Conservation (phyloP, 306 rosid species). For the Fragaria iinumae region DNA sequence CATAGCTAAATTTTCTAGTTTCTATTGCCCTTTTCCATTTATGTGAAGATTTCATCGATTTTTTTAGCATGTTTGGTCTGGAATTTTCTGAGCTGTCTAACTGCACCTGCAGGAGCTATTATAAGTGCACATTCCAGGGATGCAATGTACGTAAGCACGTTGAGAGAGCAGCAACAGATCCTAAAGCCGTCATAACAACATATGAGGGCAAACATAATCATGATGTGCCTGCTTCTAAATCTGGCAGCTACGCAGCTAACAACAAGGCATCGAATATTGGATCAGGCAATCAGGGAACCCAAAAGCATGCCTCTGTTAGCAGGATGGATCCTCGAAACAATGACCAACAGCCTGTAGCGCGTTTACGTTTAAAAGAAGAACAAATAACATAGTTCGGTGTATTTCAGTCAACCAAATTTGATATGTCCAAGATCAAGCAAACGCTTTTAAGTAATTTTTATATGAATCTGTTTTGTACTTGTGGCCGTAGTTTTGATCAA, state of each 20-base stretch:
- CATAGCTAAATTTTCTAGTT: background rate
- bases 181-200: slow-evolving; percentile 86
- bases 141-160: slow-evolving; percentile 88
- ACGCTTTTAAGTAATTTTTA: slow-evolving; percentile 25
- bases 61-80: background rate
- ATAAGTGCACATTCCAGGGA: slow-evolving; percentile 75
- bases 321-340: slow-evolving; percentile 34
- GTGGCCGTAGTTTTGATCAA: slow-evolving; percentile 46
- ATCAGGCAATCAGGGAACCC: slow-evolving; percentile 36
- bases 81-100: slow-evolving; percentile 19
- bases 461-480: slow-evolving; percentile 27
- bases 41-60: background rate
- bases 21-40: background rate
- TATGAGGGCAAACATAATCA: slow-evolving; percentile 91
- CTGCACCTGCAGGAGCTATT: slow-evolving; percentile 68
- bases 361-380: slow-evolving; percentile 68
- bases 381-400: slow-evolving; percentile 44
- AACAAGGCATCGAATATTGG: slow-evolving; percentile 38
- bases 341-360: slow-evolving; percentile 49
- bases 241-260: slow-evolving; percentile 51
- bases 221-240: slow-evolving; percentile 79
- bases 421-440: slow-evolving; percentile 21
- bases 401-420: slow-evolving; percentile 12
- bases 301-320: slow-evolving; percentile 27
- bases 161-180: slow-evolving; percentile 84